These are phyloP conservation scores for Anacardium occidentale DNA, from an alignment of 345 rosid species.

Conservation along the genomic window DNA sequence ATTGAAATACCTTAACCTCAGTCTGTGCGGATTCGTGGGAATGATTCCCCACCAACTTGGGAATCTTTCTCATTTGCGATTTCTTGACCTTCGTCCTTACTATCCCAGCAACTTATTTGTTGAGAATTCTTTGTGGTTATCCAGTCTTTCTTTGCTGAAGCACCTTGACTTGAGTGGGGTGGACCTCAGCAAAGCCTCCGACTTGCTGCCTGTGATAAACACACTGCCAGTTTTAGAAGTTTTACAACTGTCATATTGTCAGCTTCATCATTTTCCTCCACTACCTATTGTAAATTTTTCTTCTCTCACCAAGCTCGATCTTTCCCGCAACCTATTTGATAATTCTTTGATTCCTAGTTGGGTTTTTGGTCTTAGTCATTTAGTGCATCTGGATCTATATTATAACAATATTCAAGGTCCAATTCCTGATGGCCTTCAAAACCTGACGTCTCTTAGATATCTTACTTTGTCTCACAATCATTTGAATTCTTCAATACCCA, in stretches of 20 bases:
- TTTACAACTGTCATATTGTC: not conserved
- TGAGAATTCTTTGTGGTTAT: not conserved
- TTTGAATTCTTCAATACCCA: constrained; percentile 1
- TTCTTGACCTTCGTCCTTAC: not conserved
- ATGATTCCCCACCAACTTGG: constrained; percentile 2
- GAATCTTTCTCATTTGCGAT: not conserved
- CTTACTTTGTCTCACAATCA: not conserved
- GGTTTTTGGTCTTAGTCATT: not conserved
- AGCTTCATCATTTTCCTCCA: not conserved
- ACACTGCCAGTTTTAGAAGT: constrained; percentile 17
- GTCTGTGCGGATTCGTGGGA: not conserved
- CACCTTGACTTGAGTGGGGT: not conserved
- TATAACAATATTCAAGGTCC: not conserved
- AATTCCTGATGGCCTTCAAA: not conserved
- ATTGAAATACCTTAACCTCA: not conserved
- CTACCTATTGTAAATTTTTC: constrained; percentile 2
- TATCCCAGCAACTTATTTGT: not conserved
- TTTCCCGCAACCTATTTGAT: not conserved
- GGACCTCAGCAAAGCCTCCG: not conserved
- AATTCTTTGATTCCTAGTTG: not conserved
- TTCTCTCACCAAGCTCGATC: constrained; percentile 10
- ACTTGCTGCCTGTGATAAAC: not conserved
- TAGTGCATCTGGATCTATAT: not conserved
- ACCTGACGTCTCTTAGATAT: not conserved
- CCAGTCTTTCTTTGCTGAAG: not conserved